These are phyloP conservation scores for Lactarius quietus DNA, from an alignment of 768 basidiomycete genomes.

Conservation along the genomic window DNA sequence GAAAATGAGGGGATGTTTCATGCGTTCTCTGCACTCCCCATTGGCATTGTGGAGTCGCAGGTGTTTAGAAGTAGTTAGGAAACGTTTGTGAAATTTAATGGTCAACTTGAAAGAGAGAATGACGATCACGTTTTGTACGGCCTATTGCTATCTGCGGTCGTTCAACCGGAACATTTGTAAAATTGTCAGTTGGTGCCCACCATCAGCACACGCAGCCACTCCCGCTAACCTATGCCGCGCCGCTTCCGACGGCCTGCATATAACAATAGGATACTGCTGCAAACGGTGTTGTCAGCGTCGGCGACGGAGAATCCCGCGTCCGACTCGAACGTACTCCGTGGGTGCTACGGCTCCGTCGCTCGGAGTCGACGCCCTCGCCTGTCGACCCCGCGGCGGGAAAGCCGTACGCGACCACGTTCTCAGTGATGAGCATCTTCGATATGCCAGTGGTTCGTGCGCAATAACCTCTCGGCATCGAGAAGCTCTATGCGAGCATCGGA, in stretches of 20 bases:
- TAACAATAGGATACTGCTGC: slow-evolving; percentile 91
- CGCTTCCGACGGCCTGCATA: slow-evolving; percentile 72
- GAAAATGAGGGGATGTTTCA: too few relatives aligned
- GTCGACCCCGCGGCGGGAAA: slow-evolving; percentile 61
- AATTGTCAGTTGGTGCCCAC: too few relatives aligned
- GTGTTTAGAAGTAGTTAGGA: neutral
- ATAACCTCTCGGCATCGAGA: slow-evolving; percentile 71
- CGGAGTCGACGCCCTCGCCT: slow-evolving; percentile 85
- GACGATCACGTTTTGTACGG: too few relatives aligned
- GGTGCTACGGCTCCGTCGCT: slow-evolving; percentile 98
- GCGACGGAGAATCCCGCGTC: slow-evolving; percentile 71
- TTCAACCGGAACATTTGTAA: too few relatives aligned
- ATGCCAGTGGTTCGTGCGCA: slow-evolving; percentile 98
- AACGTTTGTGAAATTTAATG: neutral
- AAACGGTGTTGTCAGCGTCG: slow-evolving; percentile 93
- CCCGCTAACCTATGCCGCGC: slow-evolving; percentile 49
- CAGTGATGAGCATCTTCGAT: slow-evolving; percentile 90
- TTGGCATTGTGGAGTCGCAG: neutral
- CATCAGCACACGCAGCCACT: slow-evolving; percentile 58
- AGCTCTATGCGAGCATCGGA: slow-evolving; percentile 90
- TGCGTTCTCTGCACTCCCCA: neutral
- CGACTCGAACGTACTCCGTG: slow-evolving; percentile 95
- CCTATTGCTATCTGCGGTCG: neutral
- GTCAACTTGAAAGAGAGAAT: neutral
- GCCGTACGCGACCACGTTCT: slow-evolving; percentile 88